A percentile compares a stretch with the other conserved stretches of the same genome.
Evolutionary conservation across 2,329 filamentous ascomycete genomes (phyloP).

Genomic region (Sporothrix brunneoviolacea): DNA sequence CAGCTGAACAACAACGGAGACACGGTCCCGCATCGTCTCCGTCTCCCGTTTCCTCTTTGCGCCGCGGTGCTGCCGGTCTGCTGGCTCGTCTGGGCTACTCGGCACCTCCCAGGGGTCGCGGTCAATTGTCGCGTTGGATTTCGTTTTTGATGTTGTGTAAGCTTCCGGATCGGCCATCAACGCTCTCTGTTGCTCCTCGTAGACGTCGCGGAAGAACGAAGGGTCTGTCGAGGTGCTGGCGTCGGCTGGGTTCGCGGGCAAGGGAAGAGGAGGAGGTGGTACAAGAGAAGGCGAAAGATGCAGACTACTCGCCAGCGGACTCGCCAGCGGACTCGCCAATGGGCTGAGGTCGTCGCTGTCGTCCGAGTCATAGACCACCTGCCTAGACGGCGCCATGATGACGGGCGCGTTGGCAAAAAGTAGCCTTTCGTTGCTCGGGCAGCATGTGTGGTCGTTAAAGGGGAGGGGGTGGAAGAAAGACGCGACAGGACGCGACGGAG

Average conservation of each 20-base stretch:
- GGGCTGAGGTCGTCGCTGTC: slow-evolving; percentile 25
- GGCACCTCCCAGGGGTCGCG: slow-evolving; percentile 40
- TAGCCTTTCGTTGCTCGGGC: too few relatives aligned
- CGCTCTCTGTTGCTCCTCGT: slow-evolving; percentile 38
- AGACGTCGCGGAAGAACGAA: slow-evolving; percentile 41
- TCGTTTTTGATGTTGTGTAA: too few relatives aligned
- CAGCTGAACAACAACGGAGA: not conserved
- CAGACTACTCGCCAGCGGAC: slow-evolving; percentile 13
- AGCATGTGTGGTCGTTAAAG: too few relatives aligned
- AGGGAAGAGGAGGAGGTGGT: not conserved
- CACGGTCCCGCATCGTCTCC: not conserved
- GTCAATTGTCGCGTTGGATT: not conserved
- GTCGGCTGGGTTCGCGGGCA: slow-evolving; percentile 5
- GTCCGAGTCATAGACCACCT: slow-evolving; percentile 28
- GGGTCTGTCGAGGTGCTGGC: slow-evolving; percentile 39
- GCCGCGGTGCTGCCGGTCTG: not conserved
- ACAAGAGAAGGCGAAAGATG: not conserved
- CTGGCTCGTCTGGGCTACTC: slow-evolving; percentile 29
- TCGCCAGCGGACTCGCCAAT: slow-evolving; percentile 13
- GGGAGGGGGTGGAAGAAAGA: too few relatives aligned
- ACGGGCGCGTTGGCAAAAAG: too few relatives aligned
- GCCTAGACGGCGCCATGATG: slow-evolving; percentile 21
- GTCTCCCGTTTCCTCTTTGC: slow-evolving; percentile 19
- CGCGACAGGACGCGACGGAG: not conserved
- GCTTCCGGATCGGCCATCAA: too few relatives aligned